A percentile compares a stretch with the other conserved stretches of the same genome.
These are phyloP conservation scores for Wickerhamomyces sp. DNA, from an alignment of 1,139 yeast species.

Conservation along the genomic window DNA sequence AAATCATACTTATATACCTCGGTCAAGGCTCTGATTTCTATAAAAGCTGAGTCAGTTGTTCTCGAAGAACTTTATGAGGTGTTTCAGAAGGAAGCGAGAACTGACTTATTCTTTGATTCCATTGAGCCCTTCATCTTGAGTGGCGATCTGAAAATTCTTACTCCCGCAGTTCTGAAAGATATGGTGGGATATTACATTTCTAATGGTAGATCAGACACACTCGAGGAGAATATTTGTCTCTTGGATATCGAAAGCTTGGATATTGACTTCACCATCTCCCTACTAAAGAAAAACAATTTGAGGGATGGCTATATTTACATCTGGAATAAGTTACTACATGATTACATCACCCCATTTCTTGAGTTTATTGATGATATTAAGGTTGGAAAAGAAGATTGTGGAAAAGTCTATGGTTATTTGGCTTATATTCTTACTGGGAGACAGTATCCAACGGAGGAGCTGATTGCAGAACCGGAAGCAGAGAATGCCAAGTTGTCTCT, in stretches of 20 bases:
- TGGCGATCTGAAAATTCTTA: slow-evolving; percentile 41
- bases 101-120: slow-evolving; percentile 40
- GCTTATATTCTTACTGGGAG: slow-evolving; percentile 72
- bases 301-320: slow-evolving; percentile 62
- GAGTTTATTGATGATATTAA: slow-evolving; percentile 45
- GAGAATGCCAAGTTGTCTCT: slow-evolving; percentile 43
- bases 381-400: slow-evolving; percentile 13
- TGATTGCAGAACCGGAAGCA: slow-evolving; percentile 31
- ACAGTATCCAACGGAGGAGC: slow-evolving; percentile 69
- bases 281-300: slow-evolving; percentile 51
- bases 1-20: slow-evolving; percentile 31
- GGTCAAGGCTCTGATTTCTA: slow-evolving; percentile 36
- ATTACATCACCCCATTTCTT: slow-evolving; percentile 60
- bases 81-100: slow-evolving; percentile 28
- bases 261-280: slow-evolving; percentile 59
- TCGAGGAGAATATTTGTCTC: slow-evolving; percentile 66
- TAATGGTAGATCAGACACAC: slow-evolving; percentile 37
- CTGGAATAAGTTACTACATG: slow-evolving; percentile 60
- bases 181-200: slow-evolving; percentile 50
- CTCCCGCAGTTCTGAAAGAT: slow-evolving; percentile 57
- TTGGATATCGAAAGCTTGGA: slow-evolving; percentile 62
- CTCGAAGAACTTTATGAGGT: slow-evolving; percentile 52
- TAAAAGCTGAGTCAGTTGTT: slow-evolving; percentile 34
- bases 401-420: slow-evolving; percentile 53
- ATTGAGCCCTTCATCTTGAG: slow-evolving; percentile 49